Base-by-base conservation (phyloP, 176 grass and related monocot species). In the Poa pratensis region DNA sequence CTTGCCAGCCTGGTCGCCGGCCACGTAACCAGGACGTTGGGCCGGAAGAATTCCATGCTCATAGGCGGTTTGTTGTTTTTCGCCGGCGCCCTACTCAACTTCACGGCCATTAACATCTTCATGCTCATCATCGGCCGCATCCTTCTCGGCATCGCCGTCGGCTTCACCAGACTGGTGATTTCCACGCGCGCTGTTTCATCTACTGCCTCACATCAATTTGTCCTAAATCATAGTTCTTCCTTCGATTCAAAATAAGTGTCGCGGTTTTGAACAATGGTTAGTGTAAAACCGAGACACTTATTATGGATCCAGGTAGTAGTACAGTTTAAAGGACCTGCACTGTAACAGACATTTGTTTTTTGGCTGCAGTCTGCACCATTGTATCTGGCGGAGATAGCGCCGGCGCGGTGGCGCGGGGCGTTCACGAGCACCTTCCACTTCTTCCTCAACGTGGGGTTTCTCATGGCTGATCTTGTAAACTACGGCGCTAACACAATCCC, bases 301-400 rank as follows among this genome's bases (percentile, higher is more conserved):
- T 7, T 40, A 40, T 40, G 39, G 5, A 40, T 40, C 6, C n/a
- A 40, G 37, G 37, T 39, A 39, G 45, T 46, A 58, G 17, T 8
- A 55, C n/a, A 59, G 2, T 59, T 9, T 9, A 22, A 19, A 57
- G 0, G 54, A 18, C 5, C 2, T 23, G n/a, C 9, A 37, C 2
- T 68, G 19, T 39, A 23, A 81, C 51, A 6, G 43, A 16, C 13
- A 3, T 22, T 14, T 26, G 7, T 16, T 15, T 14, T 15, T 82
- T 20, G 0, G 27, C 63, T 42, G 16, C 59, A 84, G 85, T 82
- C 75, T 5, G 91, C 89, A 28, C 88, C 83, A 18, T 85, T 97
- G 78, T 97, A 94, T 69, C 86, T 97, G 9, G 95, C 95, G 69
- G 95, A 97, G 84, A 92, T 86, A 77, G 78, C 95, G 34, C 92